Evolutionary conservation across 2,329 filamentous ascomycete species (phyloP).

Genomic region (Venturia asperata): DNA sequence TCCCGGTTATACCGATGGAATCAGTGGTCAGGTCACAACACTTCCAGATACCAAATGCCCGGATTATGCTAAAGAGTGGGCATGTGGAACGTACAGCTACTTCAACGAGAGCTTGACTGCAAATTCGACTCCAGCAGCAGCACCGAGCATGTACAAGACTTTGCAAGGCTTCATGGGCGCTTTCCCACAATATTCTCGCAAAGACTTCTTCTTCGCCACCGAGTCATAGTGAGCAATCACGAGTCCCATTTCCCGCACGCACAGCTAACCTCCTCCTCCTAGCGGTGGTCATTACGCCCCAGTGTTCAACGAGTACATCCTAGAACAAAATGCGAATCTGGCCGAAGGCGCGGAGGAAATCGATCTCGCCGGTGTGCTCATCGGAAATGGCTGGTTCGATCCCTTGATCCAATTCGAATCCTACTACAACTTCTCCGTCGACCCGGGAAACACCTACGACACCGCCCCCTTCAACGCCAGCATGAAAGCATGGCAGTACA

Average conservation of each 20-base stretch:
- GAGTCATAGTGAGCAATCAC: slow-evolving; percentile 32
- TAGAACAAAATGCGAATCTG: slow-evolving; percentile 40
- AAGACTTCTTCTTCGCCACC: slow-evolving; percentile 49
- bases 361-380: slow-evolving; percentile 44
- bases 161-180: slow-evolving; percentile 57
- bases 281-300: slow-evolving; percentile 52
- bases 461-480: slow-evolving; percentile 46
- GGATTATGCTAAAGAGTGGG: slow-evolving; percentile 38
- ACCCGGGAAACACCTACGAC: slow-evolving; percentile 52
- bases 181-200: slow-evolving; percentile 43
- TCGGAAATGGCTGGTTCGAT: slow-evolving; percentile 53
- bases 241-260: slow-evolving; percentile 30
- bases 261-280: not conserved
- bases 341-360: slow-evolving; percentile 40
- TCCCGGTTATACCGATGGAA: slow-evolving; percentile 34
- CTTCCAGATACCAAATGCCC: slow-evolving; percentile 44
- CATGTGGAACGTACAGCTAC: slow-evolving; percentile 51
- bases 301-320: slow-evolving; percentile 45
- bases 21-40: slow-evolving; percentile 33
- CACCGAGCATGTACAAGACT: slow-evolving; percentile 54
- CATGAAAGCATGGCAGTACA: slow-evolving; percentile 47
- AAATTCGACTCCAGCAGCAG: slow-evolving; percentile 47
- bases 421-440: slow-evolving; percentile 52
- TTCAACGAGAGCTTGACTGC: slow-evolving; percentile 45
- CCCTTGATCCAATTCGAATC: slow-evolving; percentile 50